Conservation (phyloP, 2,329 filamentous ascomycete genomes). For the Fusarium bactridioides region DNA sequence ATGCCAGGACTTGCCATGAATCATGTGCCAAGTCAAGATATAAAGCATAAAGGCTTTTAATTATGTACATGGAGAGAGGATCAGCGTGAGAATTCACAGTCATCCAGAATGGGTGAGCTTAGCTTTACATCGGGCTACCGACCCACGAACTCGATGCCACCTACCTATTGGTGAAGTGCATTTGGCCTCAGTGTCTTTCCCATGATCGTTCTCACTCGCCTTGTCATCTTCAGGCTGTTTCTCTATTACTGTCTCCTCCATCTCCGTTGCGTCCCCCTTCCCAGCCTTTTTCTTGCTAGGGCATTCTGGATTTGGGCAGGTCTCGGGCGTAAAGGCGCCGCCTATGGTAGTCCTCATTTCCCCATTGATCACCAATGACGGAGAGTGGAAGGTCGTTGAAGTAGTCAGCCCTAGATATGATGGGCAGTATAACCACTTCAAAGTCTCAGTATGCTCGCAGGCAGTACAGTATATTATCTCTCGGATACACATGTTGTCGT, state of each 20-base stretch:
- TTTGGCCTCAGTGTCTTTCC: neutral
- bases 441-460: neutral
- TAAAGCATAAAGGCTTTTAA: neutral
- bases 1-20: accelerated
- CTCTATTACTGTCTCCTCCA: neutral
- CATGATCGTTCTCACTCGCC: neutral
- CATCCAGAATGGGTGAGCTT: neutral
- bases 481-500: neutral
- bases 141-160: neutral
- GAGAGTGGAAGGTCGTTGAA: neutral
- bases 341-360: neutral
- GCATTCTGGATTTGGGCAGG: neutral
- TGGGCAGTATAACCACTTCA: neutral
- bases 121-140: accelerated
- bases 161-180: too few species aligned
- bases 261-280: neutral
- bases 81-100: neutral
- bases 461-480: neutral
- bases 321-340: neutral
- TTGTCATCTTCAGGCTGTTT: neutral
- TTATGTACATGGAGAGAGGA: accelerated
- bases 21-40: neutral
- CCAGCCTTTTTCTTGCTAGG: neutral
- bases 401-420: neutral
- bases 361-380: neutral